A percentile compares a stretch with the other conserved stretches of the same genome.
Evolutionary conservation across 371 early-diverging fungal genomes (phyloP).

Genomic region (Circinella umbellata): DNA sequence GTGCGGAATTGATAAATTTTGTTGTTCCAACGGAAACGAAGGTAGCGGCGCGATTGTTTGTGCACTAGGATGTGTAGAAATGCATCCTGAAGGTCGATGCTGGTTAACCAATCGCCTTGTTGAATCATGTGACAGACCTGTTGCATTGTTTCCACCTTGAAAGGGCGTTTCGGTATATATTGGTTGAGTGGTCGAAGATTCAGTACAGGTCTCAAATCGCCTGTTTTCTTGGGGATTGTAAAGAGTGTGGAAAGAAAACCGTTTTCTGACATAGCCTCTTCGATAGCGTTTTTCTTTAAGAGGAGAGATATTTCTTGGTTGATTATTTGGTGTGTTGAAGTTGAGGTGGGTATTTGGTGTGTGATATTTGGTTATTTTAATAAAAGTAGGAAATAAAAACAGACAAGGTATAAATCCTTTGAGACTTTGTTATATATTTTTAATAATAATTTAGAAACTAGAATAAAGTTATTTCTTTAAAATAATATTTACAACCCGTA

Average conservation of each 20-base stretch:
- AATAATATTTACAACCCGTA: too few species aligned
- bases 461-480: too few species aligned
- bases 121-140: slow-evolving; percentile 23
- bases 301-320: background rate
- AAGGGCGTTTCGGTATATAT: slow-evolving; percentile 15
- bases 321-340: background rate
- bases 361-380: too few species aligned
- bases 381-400: too few species aligned
- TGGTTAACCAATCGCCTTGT: slow-evolving; percentile 24
- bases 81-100: slow-evolving; percentile 22
- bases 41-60: slow-evolving; percentile 19
- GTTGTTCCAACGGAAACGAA: slow-evolving; percentile 29
- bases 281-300: slow-evolving; percentile 6
- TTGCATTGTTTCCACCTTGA: slow-evolving; percentile 35
- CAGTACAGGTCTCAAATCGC: slow-evolving; percentile 22
- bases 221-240: slow-evolving; percentile 30
- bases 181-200: slow-evolving; percentile 32
- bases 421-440: too few species aligned
- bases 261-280: background rate
- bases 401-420: too few species aligned
- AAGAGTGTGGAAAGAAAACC: slow-evolving; percentile 27
- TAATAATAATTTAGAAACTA: too few species aligned
- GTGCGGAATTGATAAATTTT: slow-evolving; percentile 28
- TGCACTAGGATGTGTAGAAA: slow-evolving; percentile 21
- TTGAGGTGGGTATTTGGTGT: background rate